Evolutionary conservation across 305 asterid species (phyloP), one percentile per base, ranked within the genome.

Genomic region (Fraxinus dipetala): DNA sequence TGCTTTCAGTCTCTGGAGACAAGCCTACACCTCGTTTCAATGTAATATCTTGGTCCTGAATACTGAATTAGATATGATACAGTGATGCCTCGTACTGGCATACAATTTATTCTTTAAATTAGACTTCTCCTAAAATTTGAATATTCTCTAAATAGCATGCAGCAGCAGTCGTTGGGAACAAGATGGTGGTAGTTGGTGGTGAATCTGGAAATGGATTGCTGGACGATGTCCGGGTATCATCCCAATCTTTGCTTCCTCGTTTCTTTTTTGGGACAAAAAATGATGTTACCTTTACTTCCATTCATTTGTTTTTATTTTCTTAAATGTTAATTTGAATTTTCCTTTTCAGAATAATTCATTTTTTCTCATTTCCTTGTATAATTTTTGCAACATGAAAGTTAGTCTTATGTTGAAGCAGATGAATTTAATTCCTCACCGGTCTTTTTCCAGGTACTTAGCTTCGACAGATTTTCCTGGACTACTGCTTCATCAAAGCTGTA

Each of bases 151-250:
- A 85, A 85, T 86, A 96, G 98, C 98, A 96, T 89, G 97, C 94
- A 2, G 97, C 98, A 30, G 96, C 98, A 9, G 98, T 96, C 56
- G 88, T 93, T 76, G 99, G 97, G 83, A 92, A 93, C 90, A 93
- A 93, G 89, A 93, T 94, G 98, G 95, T 96, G 84, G 91, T 96
- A 13, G 98, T 96, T 82, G 99, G 99, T 40, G 99, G 98, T 80
- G 98, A 96, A 89, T 93, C 97, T 79, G 89, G 92, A 32, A 89
- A 86, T 85, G 94, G 94, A 70, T 81, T 94, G 89, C 88, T 96
- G 82, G 98, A 94, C 61, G 99, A 96, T 87, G 98, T 96, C 77
- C 97, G 92, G 98, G 99, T 94, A 87, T 72, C 77, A 35, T 78
- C 26, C 74, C 38, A 45, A 45, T 78, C 80, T 56, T 22, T 43